Evolutionary conservation across 805 yeast genomes (phyloP), one percentile per base, ranked within the genome.

Genomic region (Candida tallmaniae): DNA sequence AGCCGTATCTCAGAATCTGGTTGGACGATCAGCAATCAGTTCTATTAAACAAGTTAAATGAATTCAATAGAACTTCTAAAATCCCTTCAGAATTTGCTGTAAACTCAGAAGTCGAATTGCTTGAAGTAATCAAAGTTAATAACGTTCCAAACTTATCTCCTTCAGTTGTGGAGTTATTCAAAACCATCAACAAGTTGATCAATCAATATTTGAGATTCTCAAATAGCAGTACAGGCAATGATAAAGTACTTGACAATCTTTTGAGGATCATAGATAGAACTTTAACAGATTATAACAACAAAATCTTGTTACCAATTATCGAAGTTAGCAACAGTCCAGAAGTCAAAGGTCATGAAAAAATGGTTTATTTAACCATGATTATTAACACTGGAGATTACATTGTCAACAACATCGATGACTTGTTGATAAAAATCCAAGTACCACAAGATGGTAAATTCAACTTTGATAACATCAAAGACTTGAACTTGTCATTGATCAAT

Each of bases 321-420:
- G 38, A 47, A 7, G 39, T 65, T 78, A 5, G 15, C 6, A 26
- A 62, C 79, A 39, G 64, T 58, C 19, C 16, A 9, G 44, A 43
- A 22, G 35, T 72, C 73, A 50, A 12, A 53, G 71, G 76, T 18
- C 61, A 71, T 9, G 90, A 83, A 44, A 79, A 85, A 1, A 61
- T 85, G 13, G 71, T 70, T 28, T 75, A 82, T 39, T 68, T 84
- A 2, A 80, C 93, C 19, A 62, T 86, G 51, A 73, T 88, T 7
- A 60, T 90, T 23, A 86, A 87, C 46, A 90, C 98, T 0, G 87
- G 95, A 1, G 96, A 90, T 52, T 93, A 89, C 54, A 80, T 95
- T 39, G 74, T 85, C 12, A 68, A 76, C 8, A 93, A 96, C 3
- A 75, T 81, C 2, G 71, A 70, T 9, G 97, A 93, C 52, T 60